phyloP scores from a whole-genome alignment of 495 filamentous ascomycete genomes.

The Penicillium fimorum region DNA sequence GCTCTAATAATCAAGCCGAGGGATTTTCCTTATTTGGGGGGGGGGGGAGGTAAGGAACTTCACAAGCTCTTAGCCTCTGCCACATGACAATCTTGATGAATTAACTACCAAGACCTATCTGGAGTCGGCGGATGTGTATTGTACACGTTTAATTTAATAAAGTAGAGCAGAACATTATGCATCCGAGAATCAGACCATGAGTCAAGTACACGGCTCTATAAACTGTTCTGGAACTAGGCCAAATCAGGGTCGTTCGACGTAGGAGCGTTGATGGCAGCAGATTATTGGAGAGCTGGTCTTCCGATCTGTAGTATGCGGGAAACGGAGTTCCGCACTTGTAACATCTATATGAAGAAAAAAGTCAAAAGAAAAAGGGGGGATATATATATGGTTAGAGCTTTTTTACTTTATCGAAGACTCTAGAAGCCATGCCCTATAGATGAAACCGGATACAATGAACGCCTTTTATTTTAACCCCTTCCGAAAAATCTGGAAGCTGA shows the following conservation, averaged over 20 bases:
- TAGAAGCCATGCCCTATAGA: slow-evolving; percentile 13
- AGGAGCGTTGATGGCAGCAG: slow-evolving; percentile 18
- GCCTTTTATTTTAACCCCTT: not conserved
- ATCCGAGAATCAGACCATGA: not conserved
- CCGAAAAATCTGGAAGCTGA: not conserved
- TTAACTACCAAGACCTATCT: not conserved
- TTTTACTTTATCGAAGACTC: slow-evolving; percentile 20
- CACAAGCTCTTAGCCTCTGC: slow-evolving; percentile 13
- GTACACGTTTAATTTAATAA: not conserved
- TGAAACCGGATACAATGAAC: slow-evolving; percentile 4
- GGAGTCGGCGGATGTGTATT: not conserved
- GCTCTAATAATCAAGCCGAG: slow-evolving; percentile 9
- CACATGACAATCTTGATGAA: not conserved
- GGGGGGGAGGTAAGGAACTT: not conserved
- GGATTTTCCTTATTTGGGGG: not conserved
- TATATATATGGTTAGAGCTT: slow-evolving; percentile 10
- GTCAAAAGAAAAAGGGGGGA: not conserved
- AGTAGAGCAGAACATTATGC: not conserved
- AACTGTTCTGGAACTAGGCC: slow-evolving; percentile 9
- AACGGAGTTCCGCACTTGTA: slow-evolving; percentile 8
- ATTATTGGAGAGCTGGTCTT: slow-evolving; percentile 11
- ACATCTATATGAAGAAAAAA: not conserved
- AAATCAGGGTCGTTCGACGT: slow-evolving; percentile 23
- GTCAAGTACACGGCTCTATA: not conserved
- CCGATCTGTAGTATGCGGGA: slow-evolving; percentile 12